A percentile compares a stretch with the other conserved stretches of the same genome.
phyloP scores from a whole-genome alignment of 2,329 filamentous ascomycete genomes.

The Alternaria gansuensis region DNA sequence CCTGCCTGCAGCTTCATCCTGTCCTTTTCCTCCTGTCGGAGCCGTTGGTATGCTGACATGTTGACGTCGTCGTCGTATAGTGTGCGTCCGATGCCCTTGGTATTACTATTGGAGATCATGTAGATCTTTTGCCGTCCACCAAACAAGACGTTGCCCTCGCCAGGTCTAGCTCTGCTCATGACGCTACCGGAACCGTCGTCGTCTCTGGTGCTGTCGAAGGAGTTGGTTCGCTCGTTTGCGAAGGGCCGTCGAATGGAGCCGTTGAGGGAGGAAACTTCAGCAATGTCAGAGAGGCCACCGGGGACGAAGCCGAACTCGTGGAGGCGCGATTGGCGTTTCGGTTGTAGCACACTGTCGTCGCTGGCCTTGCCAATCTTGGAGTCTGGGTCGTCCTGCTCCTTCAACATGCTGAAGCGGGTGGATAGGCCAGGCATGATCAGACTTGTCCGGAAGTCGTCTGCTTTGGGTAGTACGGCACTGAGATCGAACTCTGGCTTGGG shows the following conservation, averaged over 20 bases:
- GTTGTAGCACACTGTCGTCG: slow-evolving; percentile 90
- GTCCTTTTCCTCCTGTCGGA: slow-evolving; percentile 67
- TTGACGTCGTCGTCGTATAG: slow-evolving; percentile 89
- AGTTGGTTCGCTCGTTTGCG: slow-evolving; percentile 68
- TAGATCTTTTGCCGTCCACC: slow-evolving; percentile 96
- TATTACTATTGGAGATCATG: slow-evolving; percentile 70
- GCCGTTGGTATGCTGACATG: slow-evolving; percentile 82
- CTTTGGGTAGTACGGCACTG: slow-evolving; percentile 75
- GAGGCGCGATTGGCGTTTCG: slow-evolving; percentile 80
- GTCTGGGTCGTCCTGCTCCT: slow-evolving; percentile 90
- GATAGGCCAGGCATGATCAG: slow-evolving; percentile 94
- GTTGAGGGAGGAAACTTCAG: slow-evolving; percentile 82
- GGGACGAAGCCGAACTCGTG: slow-evolving; percentile 73
- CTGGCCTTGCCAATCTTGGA: slow-evolving; percentile 92
- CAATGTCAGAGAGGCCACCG: slow-evolving; percentile 78
- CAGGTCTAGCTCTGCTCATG: slow-evolving; percentile 83
- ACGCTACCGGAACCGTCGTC: slow-evolving; percentile 79
- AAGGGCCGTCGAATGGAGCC: slow-evolving; percentile 65
- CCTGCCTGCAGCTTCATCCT: slow-evolving; percentile 34
- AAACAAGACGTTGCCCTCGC: slow-evolving; percentile 91
- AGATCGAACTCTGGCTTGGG: slow-evolving; percentile 76
- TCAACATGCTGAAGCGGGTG: slow-evolving; percentile 93
- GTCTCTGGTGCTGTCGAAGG: slow-evolving; percentile 68
- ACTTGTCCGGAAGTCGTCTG: slow-evolving; percentile 93
- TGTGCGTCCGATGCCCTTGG: slow-evolving; percentile 62